These are phyloP conservation scores for Microbotryum silenes-acaulis DNA, from an alignment of 1,284 basidiomycete species.

Conservation along the genomic window DNA sequence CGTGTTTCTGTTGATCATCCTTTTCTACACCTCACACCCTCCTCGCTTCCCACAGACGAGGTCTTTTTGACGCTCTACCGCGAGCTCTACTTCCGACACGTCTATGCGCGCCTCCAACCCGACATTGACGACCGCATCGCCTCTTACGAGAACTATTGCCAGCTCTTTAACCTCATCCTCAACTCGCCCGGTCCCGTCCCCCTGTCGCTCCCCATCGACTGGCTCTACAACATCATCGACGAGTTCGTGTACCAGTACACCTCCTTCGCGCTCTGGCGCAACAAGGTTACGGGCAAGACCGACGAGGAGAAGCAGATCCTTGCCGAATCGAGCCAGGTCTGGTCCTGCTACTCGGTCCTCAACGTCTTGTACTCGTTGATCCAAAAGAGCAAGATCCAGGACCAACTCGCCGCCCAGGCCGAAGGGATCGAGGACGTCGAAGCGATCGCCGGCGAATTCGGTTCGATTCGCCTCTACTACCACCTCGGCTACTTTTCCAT, in stretches of 20 bases:
- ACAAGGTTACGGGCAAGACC: constrained; percentile 72
- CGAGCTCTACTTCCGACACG: constrained; percentile 70
- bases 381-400: constrained; percentile 91
- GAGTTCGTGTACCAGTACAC: constrained; percentile 99
- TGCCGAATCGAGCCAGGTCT: constrained; percentile 52
- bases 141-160: constrained; percentile 98
- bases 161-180: constrained; percentile 91
- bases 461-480: constrained; percentile 78
- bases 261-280: constrained; percentile 85
- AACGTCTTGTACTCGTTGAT: constrained; percentile 97
- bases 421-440: constrained; percentile 70
- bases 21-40: not conserved
- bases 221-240: constrained; percentile 99
- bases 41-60: constrained; percentile 52
- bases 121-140: constrained; percentile 97
- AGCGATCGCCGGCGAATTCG: constrained; percentile 85
- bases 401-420: constrained; percentile 76
- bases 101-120: constrained; percentile 80
- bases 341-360: constrained; percentile 94
- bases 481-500: constrained; percentile 97
- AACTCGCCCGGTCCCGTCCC: constrained; percentile 89
- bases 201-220: constrained; percentile 89
- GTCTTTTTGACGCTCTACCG: constrained; percentile 94
- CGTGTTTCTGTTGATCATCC: not conserved
- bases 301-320: constrained; percentile 82